phyloP scores from a whole-genome alignment of 2,329 filamentous ascomycete genomes.

The Fusarium albidum region DNA sequence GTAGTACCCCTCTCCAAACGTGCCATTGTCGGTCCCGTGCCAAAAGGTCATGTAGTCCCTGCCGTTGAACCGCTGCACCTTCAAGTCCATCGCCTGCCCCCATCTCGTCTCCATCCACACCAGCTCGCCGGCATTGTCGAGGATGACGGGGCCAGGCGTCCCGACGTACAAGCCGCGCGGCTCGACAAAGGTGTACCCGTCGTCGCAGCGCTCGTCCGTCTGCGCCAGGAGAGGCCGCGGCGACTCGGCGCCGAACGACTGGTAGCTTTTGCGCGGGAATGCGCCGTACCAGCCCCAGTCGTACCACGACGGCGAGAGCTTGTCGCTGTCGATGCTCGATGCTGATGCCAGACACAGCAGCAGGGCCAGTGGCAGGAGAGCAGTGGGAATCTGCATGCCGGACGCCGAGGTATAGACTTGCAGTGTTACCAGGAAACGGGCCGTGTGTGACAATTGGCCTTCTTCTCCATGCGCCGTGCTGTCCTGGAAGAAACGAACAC shows the following conservation, averaged over 20 bases:
- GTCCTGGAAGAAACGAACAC: too few species aligned
- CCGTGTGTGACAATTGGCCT: too few species aligned
- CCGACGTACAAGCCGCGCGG: constrained; percentile 47
- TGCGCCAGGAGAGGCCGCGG: constrained; percentile 46
- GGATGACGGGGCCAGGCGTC: constrained; percentile 51
- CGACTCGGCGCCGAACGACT: constrained; percentile 32
- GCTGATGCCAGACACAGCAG: constrained; percentile 5
- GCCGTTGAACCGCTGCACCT: constrained; percentile 25
- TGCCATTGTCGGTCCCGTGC: constrained; percentile 54
- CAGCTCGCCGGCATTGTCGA: constrained; percentile 53
- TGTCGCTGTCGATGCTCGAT: neutral
- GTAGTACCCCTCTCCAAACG: constrained; percentile 55
- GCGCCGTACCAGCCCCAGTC: constrained; percentile 38
- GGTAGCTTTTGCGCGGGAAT: constrained; percentile 29
- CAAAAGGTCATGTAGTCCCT: constrained; percentile 32
- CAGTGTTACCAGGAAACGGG: too few species aligned
- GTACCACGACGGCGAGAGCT: constrained; percentile 19
- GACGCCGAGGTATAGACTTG: too few species aligned
- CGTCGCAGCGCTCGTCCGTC: constrained; percentile 45
- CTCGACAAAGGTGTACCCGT: constrained; percentile 49
- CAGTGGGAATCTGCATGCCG: constrained; percentile 4
- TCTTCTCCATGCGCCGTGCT: too few species aligned
- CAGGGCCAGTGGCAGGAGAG: constrained; percentile 4
- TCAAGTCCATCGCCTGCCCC: constrained; percentile 40
- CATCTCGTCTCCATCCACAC: constrained; percentile 53